These are phyloP conservation scores for Geotrichum siamense DNA, from an alignment of 1,139 yeast species.

Conservation along the genomic window DNA sequence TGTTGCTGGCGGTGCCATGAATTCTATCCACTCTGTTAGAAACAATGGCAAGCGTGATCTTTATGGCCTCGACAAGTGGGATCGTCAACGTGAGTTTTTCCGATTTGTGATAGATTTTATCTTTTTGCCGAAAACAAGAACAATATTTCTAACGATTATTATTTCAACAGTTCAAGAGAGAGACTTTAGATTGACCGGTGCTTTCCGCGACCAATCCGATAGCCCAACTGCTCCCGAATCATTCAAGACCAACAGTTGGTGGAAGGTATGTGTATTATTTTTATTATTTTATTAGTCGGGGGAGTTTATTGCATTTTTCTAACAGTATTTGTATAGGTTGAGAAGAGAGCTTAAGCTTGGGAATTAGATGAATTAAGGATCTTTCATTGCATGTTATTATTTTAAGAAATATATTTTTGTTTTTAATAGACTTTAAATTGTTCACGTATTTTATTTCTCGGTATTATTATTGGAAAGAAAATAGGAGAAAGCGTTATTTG, in stretches of 20 bases:
- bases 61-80: slow-evolving; percentile 55
- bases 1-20: slow-evolving; percentile 47
- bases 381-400: slow-evolving; percentile 1
- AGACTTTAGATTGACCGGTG: slow-evolving; percentile 70
- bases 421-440: too few species aligned
- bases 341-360: slow-evolving; percentile 13
- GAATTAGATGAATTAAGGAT: not conserved
- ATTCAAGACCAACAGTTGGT: slow-evolving; percentile 50
- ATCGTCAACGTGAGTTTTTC: slow-evolving; percentile 35
- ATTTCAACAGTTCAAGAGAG: slow-evolving; percentile 57
- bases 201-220: slow-evolving; percentile 59
- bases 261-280: slow-evolving; percentile 36
- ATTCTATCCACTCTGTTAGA: slow-evolving; percentile 43
- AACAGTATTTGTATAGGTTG: slow-evolving; percentile 7
- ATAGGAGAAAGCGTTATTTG: too few species aligned
- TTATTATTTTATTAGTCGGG: not conserved
- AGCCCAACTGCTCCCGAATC: slow-evolving; percentile 68
- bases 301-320: not conserved
- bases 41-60: slow-evolving; percentile 51
- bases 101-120: not conserved
- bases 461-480: too few species aligned
- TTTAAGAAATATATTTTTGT: too few species aligned
- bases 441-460: too few species aligned
- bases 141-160: not conserved
- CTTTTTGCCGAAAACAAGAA: too few species aligned